Percentiles rank a stretch among this genome's conserved stretches.
Evolutionary conservation across 2,329 filamentous ascomycete genomes (phyloP).

Genomic region (Dactylella cylindrospora): DNA sequence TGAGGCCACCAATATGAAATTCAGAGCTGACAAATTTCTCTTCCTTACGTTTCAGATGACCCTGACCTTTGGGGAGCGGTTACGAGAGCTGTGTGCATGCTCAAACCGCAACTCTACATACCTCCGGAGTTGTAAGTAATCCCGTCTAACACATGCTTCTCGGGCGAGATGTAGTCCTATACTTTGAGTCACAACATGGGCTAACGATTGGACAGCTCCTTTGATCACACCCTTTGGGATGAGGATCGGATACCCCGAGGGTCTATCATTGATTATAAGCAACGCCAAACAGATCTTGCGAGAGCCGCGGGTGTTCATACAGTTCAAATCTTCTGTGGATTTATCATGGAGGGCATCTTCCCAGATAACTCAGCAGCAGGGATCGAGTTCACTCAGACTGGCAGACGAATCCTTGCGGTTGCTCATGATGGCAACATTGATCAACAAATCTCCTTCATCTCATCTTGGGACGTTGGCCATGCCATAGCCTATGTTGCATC

Average conservation of each 20-base stretch:
- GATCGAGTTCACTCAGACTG: slow-evolving; percentile 30
- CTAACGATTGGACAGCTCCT: slow-evolving; percentile 28
- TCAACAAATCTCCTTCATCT: slow-evolving; percentile 32
- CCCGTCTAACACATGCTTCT: slow-evolving; percentile 1
- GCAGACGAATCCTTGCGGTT: slow-evolving; percentile 17
- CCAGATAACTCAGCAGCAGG: slow-evolving; percentile 23
- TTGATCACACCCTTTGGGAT: slow-evolving; percentile 39
- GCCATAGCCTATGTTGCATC: slow-evolving; percentile 33
- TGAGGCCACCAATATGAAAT: too few species aligned
- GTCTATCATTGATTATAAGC: slow-evolving; percentile 35
- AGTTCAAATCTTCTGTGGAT: slow-evolving; percentile 38
- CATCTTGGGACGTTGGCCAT: slow-evolving; percentile 38
- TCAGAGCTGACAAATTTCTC: slow-evolving; percentile 27
- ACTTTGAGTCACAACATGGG: not conserved
- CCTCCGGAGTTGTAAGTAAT: slow-evolving; percentile 42
- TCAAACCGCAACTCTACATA: slow-evolving; percentile 41
- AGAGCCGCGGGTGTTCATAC: slow-evolving; percentile 25
- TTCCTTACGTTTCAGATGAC: slow-evolving; percentile 11
- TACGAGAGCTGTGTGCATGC: slow-evolving; percentile 35
- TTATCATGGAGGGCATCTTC: slow-evolving; percentile 41
- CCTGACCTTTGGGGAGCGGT: slow-evolving; percentile 36
- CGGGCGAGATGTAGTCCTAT: slow-evolving; percentile 7
- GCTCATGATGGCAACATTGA: slow-evolving; percentile 9
- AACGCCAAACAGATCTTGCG: slow-evolving; percentile 27
- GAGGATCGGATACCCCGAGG: slow-evolving; percentile 29